Evolutionary conservation across 2,329 filamentous ascomycete genomes (phyloP), one percentile per base, ranked within the genome.

Genomic region (Pestalotiopsis sp.): DNA sequence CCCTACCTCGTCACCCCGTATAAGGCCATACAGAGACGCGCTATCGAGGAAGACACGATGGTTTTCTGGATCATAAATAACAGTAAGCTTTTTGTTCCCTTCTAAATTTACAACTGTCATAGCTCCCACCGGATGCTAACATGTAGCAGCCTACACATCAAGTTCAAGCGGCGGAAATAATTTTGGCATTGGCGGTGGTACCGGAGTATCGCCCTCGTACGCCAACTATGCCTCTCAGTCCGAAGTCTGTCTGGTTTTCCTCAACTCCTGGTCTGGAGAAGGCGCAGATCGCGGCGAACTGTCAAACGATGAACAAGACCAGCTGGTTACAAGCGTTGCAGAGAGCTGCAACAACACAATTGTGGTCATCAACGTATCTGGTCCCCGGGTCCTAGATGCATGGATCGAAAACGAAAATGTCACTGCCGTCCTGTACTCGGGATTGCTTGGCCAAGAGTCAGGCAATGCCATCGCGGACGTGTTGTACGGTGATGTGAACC

Each of bases 291-390:
- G 75, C 2, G 59, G 31, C 0, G 64, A 69, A 14, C 71, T 77
- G 0, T 69, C 49, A 4, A 71, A 75, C 38, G 70, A 71, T 3
- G 70, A 70, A 1, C 72, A 74, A 59, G 89, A 92, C 64, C 80
- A 83, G 4, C 75, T 92, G 66, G 88, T 92, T 72, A 80, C 84
- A 64, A 88, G 87, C 41, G 88, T 91, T 9, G 85, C 88, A 1
- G 82, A 83, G 3, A 80, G 85, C 68, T 90, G 87, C 81, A 90
- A 90, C 81, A 92, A 92, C 80, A 92, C 90, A 12, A 83, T 93
- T 56, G 86, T 92, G 36, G 84, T 92, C 69, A 84, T 92, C 68
- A 90, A 92, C 80, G 87, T 87, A 11, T 86, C 88, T 20, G 89
- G 89, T 3, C 83, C 89, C 2, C 86, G 91, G 36, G 79, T 91